Evolutionary conservation across 805 yeast species (phyloP), one percentile per base, ranked within the genome.

Genomic region (Cyberlindnera meyerae): DNA sequence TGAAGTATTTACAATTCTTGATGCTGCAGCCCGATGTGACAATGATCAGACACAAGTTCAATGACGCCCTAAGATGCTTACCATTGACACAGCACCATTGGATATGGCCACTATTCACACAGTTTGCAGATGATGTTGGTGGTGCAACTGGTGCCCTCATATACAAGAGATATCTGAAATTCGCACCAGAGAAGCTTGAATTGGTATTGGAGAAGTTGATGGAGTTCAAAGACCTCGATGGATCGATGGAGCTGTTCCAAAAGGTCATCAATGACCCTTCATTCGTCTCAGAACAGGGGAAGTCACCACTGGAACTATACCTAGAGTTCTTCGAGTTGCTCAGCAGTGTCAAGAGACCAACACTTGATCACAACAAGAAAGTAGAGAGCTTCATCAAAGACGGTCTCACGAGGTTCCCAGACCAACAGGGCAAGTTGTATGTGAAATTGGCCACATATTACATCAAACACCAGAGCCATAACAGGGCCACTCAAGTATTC

Each of bases 91-190:
- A 75, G 39, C 87, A 79, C 54, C 68, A 68, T 4, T 44, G 62
- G 20, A 68, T 82, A 22, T 73, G 93, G 73, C 60, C 66, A 1
- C 51, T 70, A 42, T 82, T 75, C 39, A 59, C 81, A 29, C 47
- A 60, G 15, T 75, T 68, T 56, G 75, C 76, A 1, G 60, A 60
- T 30, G 34, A 43, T 1, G 59, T 67, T 16, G 71, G 70, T 4
- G 80, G 75, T 6, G 3, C 29, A n/a, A 47, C 50, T 4, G 55
- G 49, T 1, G 33, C 44, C 3, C 24, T 24, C 5, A 49, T 65
- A 0, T 67, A 65, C 39, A 27, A 38, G 12, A 57, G 65, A 28
- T 65, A 60, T 42, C 40, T 59, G 11, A 57, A 52, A 36, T 59
- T 44, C 46, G 44, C 55, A 13, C 51, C 59, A 1, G 37, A 45